Conservation (phyloP, 176 grass and related monocot genomes). For the Cocos nucifera region DNA sequence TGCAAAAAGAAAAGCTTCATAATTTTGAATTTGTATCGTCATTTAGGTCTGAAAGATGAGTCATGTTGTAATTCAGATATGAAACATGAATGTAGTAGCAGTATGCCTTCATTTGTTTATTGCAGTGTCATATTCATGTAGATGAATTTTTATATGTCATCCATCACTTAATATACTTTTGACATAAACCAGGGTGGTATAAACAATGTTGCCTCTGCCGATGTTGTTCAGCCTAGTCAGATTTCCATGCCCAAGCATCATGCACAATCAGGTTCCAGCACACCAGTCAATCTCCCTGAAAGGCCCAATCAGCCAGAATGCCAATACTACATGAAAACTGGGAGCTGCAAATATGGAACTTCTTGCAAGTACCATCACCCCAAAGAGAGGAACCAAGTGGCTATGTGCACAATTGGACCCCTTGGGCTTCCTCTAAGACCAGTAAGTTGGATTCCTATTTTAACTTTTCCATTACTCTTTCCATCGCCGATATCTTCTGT, state of each 20-base stretch:
- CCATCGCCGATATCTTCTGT: neutral
- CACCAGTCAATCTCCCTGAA: constrained; percentile 1
- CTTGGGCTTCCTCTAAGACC: constrained; percentile 16
- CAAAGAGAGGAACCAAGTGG: constrained; percentile 15
- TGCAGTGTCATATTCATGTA: no score
- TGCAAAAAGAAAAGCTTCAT: no score
- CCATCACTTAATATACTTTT: neutral
- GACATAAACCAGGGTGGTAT: constrained; percentile 2
- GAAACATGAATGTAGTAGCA: no score
- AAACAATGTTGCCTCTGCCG: constrained; percentile 2
- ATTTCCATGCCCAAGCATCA: constrained; percentile 6
- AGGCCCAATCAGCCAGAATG: constrained; percentile 24
- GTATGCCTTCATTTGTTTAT: no score
- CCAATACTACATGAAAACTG: constrained; percentile 23
- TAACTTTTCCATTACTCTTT: neutral
- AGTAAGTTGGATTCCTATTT: constrained; percentile 1
- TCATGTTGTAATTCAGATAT: no score
- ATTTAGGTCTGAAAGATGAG: no score
- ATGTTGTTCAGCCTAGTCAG: neutral
- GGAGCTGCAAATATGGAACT: constrained; percentile 23
- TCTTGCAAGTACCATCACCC: constrained; percentile 30
- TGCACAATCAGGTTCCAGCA: constrained; percentile 5
- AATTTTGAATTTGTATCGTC: no score
- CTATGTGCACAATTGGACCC: constrained; percentile 2
- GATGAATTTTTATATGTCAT: neutral